Evolutionary conservation across 441 rosid genomes (phyloP).

Genomic region (Jatropha multifida): DNA sequence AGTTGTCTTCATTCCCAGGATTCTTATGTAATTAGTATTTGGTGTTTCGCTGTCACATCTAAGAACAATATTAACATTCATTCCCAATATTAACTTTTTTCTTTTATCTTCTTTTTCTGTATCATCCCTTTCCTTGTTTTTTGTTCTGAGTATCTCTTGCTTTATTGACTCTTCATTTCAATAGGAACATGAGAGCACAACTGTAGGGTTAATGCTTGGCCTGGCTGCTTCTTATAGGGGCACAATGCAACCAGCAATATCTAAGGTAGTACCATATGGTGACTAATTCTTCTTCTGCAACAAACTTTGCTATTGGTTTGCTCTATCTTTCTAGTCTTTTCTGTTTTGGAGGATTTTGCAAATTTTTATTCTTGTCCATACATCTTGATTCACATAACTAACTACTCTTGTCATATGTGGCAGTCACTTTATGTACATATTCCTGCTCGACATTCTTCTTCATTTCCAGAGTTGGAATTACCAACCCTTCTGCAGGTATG

Average conservation of each 20-base stretch:
- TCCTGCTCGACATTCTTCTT: constrained; percentile 81
- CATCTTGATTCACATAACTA: constrained; percentile 17
- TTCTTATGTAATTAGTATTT: background rate
- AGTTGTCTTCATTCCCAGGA: background rate
- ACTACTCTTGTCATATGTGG: constrained; percentile 23
- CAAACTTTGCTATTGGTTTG: background rate
- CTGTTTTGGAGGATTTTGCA: background rate
- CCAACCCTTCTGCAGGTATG: constrained; percentile 92
- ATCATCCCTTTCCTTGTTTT: background rate
- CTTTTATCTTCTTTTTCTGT: background rate
- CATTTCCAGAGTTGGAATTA: constrained; percentile 88
- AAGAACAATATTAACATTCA: background rate
- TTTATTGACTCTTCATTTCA: constrained; percentile 21
- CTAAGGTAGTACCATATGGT: constrained; percentile 53
- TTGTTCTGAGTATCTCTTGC: constrained; percentile 17
- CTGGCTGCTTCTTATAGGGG: constrained; percentile 95
- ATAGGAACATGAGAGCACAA: constrained; percentile 94
- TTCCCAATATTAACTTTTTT: background rate
- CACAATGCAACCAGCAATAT: constrained; percentile 92
- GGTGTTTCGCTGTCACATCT: background rate
- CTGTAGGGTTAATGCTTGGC: constrained; percentile 96
- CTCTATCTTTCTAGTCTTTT: constrained; percentile 1
- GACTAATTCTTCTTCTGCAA: background rate
- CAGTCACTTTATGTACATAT: constrained; percentile 91
- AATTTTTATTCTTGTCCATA: background rate